These are phyloP conservation scores for Metarhizium sp. DNA, from an alignment of 2,329 filamentous ascomycete species.

Conservation along the genomic window DNA sequence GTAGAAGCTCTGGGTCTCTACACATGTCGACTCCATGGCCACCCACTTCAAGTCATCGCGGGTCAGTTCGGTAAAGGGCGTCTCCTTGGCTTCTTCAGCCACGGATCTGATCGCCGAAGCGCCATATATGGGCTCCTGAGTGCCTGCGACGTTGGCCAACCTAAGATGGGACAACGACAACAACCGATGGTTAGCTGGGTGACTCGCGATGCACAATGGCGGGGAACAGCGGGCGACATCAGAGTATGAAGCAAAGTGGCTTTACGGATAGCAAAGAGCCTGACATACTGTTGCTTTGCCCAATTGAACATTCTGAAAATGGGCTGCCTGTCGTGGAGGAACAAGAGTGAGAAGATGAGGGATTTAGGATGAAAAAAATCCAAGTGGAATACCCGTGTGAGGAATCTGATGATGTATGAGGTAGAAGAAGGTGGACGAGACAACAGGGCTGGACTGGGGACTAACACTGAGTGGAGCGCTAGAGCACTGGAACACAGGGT, in stretches of 20 bases:
- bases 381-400: not conserved
- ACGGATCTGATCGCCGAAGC: conserved; percentile 80
- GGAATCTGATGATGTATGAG: not conserved
- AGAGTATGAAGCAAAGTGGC: not conserved
- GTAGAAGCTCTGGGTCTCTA: conserved; percentile 96
- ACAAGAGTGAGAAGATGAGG: not conserved
- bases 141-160: conserved; percentile 77
- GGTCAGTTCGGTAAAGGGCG: conserved; percentile 69
- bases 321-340: not conserved
- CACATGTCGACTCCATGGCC: conserved; percentile 71
- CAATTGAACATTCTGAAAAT: conserved; percentile 71
- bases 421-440: not conserved
- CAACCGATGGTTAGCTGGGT: conserved; percentile 2
- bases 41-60: conserved; percentile 77
- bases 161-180: conserved; percentile 25
- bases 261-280: conserved; percentile 4
- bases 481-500: too few species aligned
- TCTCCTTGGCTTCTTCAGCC: conserved; percentile 66
- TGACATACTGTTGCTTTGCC: conserved; percentile 77
- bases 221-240: not conserved
- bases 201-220: conserved; percentile 1
- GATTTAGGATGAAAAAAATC: not conserved
- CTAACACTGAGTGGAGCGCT: too few species aligned
- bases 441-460: too few species aligned
- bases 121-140: conserved; percentile 92